Evolutionary conservation across 169 alveolate genomes (phyloP).

Genomic region (Plasmodium chabaudi): DNA sequence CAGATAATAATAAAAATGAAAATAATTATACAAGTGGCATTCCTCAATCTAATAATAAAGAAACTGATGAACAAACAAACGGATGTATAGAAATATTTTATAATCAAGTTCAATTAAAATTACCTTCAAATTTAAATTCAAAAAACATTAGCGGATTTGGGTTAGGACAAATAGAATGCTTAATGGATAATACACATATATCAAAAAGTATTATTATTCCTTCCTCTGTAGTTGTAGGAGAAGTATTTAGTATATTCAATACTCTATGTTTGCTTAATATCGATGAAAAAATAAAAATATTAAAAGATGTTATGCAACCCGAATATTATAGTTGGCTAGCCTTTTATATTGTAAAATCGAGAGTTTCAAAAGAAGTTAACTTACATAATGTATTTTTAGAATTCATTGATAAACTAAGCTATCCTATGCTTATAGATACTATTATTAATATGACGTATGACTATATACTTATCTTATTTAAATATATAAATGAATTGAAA

Average conservation of each 20-base stretch:
- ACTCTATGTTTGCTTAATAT: slow-evolving; percentile 82
- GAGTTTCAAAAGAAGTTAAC: slow-evolving; percentile 93
- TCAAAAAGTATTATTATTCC: slow-evolving; percentile 78
- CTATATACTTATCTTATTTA: slow-evolving; percentile 88
- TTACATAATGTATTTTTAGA: slow-evolving; percentile 90
- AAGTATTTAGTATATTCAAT: slow-evolving; percentile 84
- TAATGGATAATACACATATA: slow-evolving; percentile 80
- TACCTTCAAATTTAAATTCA: slow-evolving; percentile 50
- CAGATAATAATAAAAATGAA: background rate
- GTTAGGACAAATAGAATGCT: slow-evolving; percentile 84
- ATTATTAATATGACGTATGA: slow-evolving; percentile 89
- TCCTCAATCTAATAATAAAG: background rate
- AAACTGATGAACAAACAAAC: slow-evolving; percentile 22
- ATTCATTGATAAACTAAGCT: slow-evolving; percentile 87
- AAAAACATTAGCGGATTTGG: slow-evolving; percentile 60
- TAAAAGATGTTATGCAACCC: slow-evolving; percentile 85
- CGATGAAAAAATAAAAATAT: slow-evolving; percentile 84
- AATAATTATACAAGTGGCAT: background rate
- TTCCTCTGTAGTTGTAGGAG: slow-evolving; percentile 79
- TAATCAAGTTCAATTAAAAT: slow-evolving; percentile 36
- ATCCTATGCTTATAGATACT: slow-evolving; percentile 85
- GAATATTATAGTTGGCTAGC: slow-evolving; percentile 90
- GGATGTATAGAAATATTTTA: slow-evolving; percentile 38
- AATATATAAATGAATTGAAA: slow-evolving; percentile 84
- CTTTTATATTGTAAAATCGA: slow-evolving; percentile 90